Evolutionary conservation across 805 yeast species (phyloP), one percentile per base, ranked within the genome.

Genomic region (Tetrapisispora nanseiensis): DNA sequence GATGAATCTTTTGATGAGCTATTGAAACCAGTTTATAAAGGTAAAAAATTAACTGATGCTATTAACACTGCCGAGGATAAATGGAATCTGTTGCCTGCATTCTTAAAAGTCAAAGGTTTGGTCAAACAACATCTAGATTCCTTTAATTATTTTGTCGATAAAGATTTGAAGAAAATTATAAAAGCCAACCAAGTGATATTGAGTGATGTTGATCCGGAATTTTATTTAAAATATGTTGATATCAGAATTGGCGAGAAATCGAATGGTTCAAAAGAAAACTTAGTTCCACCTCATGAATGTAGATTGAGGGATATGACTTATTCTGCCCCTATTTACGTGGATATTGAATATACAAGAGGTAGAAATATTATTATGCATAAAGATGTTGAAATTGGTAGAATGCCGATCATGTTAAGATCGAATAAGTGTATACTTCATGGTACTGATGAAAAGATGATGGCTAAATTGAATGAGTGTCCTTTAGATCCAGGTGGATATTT

Each of bases 401-500:
- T 92, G 96, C 98, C 98, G n/a, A 80, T 92, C 55, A 92, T 92
- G 98, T 72, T 92, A 53, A 74, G 97, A 54, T 84, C 95, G 21
- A 85, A 86, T 59, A 86, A 87, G 61, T 92, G 98, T 72, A 80
- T 86, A 28, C 68, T 92, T 46, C 78, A 78, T 47, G 94, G 87
- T 16, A 78, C 83, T 37, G 70, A 77, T 39, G 95, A 90, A 55
- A 62, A 68, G 24, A 82, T 78, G 52, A 90, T 92, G 97, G 97
- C 98, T 0, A 67, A 67, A 21, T 70, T 84, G 51, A 81, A 85
- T 52, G 98, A 92, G 65, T 92, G 98, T 64, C 98, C 98, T 0
- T 70, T 92, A 39, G 98, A 92, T 65, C 98, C 98, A 6, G 98
- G 98, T 66, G 98, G 98, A 55, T 92, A 92, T 59, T 92, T 92